Percentiles rank a stretch among this genome's conserved stretches.
phyloP scores from a whole-genome alignment of 257 asterid genomes.

The Lavandula angustifolia region DNA sequence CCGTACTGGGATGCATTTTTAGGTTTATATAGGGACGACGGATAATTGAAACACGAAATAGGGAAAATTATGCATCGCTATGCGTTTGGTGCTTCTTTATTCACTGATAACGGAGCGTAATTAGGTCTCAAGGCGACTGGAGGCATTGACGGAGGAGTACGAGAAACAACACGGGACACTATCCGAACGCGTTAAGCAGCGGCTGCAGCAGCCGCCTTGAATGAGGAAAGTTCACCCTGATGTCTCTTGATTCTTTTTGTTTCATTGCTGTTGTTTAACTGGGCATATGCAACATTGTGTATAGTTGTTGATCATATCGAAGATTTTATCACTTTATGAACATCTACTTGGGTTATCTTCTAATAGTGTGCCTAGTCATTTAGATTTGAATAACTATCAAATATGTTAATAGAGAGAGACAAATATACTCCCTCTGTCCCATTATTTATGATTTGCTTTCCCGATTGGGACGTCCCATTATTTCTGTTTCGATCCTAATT shows the following conservation, averaged over 20 bases:
- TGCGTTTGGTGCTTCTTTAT: neutral
- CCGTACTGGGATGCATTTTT: too few relatives aligned
- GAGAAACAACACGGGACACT: constrained; percentile 61
- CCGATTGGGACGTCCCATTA: too few relatives aligned
- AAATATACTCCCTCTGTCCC: too few relatives aligned
- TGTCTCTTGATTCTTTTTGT: neutral
- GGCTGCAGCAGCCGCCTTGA: constrained; percentile 44
- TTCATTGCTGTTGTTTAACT: neutral
- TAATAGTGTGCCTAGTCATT: too few relatives aligned
- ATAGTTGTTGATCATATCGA: neutral
- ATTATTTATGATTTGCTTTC: too few relatives aligned
- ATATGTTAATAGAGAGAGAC: too few relatives aligned
- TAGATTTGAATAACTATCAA: too few relatives aligned
- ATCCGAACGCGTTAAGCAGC: constrained; percentile 46
- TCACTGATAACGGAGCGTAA: constrained; percentile 2
- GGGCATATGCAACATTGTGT: neutral
- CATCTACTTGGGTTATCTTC: too few relatives aligned
- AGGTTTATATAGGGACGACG: too few relatives aligned
- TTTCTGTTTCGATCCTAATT: too few relatives aligned
- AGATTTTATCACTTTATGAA: neutral
- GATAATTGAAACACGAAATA: too few relatives aligned
- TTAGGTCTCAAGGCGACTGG: constrained; percentile 74
- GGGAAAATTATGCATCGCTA: neutral
- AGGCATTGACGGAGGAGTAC: constrained; percentile 65
- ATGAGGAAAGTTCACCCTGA: neutral